Evolutionary conservation across 768 basidiomycete genomes (phyloP).

Genomic region (button mushroom (Agaricus bisporus)): DNA sequence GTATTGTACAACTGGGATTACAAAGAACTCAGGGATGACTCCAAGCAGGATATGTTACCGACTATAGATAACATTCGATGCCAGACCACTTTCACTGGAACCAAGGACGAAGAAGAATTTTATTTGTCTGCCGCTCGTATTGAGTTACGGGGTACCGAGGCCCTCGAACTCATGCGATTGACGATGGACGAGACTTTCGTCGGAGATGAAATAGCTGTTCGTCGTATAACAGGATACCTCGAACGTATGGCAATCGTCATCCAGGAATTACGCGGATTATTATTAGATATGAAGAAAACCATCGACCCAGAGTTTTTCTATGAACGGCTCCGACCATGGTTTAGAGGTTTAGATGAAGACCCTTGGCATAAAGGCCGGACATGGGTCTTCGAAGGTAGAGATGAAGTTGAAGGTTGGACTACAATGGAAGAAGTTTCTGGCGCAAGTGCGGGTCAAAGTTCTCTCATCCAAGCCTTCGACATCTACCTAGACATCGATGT

Average conservation of each 20-base stretch:
- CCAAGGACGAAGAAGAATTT: conserved; percentile 79
- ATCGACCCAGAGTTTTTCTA: conserved; percentile 75
- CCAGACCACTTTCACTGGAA: conserved; percentile 70
- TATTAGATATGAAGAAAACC: conserved; percentile 59
- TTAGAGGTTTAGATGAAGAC: conserved; percentile 62
- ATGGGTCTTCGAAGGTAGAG: conserved; percentile 61
- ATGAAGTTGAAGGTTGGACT: conserved; percentile 34
- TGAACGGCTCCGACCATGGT: conserved; percentile 72
- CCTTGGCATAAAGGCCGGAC: conserved; percentile 18
- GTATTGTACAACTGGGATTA: conserved; percentile 83
- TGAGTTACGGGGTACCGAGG: conserved; percentile 80
- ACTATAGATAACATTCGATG: conserved; percentile 57
- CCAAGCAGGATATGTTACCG: conserved; percentile 29
- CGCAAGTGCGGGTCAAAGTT: conserved; percentile 79
- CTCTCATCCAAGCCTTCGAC: conserved; percentile 68
- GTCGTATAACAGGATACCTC: conserved; percentile 63
- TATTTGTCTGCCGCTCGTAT: conserved; percentile 83
- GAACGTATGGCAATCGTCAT: conserved; percentile 57
- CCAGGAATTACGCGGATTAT: conserved; percentile 50
- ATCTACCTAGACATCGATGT: conserved; percentile 62
- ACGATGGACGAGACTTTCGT: conserved; percentile 89
- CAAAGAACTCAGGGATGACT: conserved; percentile 22
- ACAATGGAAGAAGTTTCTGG: conserved; percentile 59
- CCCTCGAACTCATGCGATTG: conserved; percentile 77
- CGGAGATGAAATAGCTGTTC: conserved; percentile 55